Base-by-base conservation (phyloP, 1,284 basidiomycete species). In the Pseudomicrostroma phylloplanum region DNA sequence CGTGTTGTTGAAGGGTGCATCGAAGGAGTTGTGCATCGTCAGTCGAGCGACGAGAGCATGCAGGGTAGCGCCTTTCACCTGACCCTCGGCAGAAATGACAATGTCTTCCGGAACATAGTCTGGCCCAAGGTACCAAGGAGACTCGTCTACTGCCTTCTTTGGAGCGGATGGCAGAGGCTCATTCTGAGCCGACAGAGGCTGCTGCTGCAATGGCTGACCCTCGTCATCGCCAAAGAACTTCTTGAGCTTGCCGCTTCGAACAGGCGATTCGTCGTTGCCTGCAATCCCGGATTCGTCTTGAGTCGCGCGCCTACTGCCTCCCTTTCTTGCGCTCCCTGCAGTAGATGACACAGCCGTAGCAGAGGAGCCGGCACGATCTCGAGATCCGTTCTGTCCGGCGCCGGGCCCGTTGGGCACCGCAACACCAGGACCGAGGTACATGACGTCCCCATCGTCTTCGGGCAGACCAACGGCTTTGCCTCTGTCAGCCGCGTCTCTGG, bases 31-130 rank as follows among this genome's bases (percentile, higher is more conserved):
- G 79, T 98, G 94, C 40, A 90, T 87, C 1, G 94, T 97, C 62
- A 97, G 82, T 6, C 91, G 86, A 74, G 92, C 92, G 4, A 97
- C 87, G 8, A 97, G 82, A 2, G 91, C 91, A 15, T 85, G 81
- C 12, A 94, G 83, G 0, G 92, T 93, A 0, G 92, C 94, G 25
- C 90, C 94, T 61, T 89, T 86, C 61, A 97, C 88, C 30, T 76
- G 74, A 41, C 74, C 71, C 55, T 62, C 85, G 83, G 88, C 84
- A 71, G 92, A 89, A 70, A 96, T 86, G 66, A 90, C 79, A 68
- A 96, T 89, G 68, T 96, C 91, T 13, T 84, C 84, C 55, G 87
- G 85, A 60, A 84, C 85, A 78, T 90, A 92, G 70, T 89, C 89
- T 2, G 89, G 85, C 21, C 86, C 86, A 60, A 97, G 83, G 81